Percentiles rank a stretch among this genome's conserved stretches.
phyloP scores from a whole-genome alignment of 352 stramenopile genomes.

The Pythium dissimile region DNA sequence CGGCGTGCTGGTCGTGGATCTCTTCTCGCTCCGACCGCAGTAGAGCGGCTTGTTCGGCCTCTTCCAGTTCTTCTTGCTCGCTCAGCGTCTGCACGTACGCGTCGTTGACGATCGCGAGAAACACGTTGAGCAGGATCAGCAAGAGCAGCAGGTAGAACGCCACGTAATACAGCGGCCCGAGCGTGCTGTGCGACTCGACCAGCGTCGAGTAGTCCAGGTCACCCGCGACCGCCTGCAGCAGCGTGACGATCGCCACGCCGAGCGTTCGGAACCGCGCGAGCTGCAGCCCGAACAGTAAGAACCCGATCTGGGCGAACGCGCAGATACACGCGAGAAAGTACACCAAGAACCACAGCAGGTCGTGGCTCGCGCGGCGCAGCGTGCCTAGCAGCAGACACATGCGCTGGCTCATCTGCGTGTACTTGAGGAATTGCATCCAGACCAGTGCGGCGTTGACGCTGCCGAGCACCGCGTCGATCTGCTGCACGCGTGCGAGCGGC shows the following conservation, averaged over 20 bases:
- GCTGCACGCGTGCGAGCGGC: slow-evolving; percentile 30
- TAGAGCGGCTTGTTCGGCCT: slow-evolving; percentile 25
- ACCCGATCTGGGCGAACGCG: slow-evolving; percentile 62
- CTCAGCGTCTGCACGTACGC: slow-evolving; percentile 68
- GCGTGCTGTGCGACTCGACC: slow-evolving; percentile 33
- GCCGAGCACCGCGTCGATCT: slow-evolving; percentile 39
- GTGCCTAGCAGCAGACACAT: slow-evolving; percentile 57
- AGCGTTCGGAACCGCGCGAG: slow-evolving; percentile 55
- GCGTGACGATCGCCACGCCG: slow-evolving; percentile 41
- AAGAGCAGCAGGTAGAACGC: slow-evolving; percentile 67
- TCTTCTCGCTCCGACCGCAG: slow-evolving; percentile 1
- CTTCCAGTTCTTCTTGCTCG: slow-evolving; percentile 53
- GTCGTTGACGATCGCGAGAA: slow-evolving; percentile 72
- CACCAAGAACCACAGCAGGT: slow-evolving; percentile 58
- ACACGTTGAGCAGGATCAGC: slow-evolving; percentile 71
- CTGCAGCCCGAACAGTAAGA: slow-evolving; percentile 56
- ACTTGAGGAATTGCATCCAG: slow-evolving; percentile 69
- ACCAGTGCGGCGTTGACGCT: slow-evolving; percentile 47
- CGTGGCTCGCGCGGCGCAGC: slow-evolving; percentile 40
- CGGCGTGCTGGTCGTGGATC: slow-evolving; percentile 10
- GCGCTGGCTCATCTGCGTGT: slow-evolving; percentile 59
- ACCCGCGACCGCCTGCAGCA: slow-evolving; percentile 57
- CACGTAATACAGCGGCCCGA: slow-evolving; percentile 69
- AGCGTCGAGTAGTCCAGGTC: slow-evolving; percentile 54
- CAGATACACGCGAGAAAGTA: slow-evolving; percentile 59